Base-by-base conservation (phyloP, 768 basidiomycete genomes). In the Sporobolomyces phaffii region DNA sequence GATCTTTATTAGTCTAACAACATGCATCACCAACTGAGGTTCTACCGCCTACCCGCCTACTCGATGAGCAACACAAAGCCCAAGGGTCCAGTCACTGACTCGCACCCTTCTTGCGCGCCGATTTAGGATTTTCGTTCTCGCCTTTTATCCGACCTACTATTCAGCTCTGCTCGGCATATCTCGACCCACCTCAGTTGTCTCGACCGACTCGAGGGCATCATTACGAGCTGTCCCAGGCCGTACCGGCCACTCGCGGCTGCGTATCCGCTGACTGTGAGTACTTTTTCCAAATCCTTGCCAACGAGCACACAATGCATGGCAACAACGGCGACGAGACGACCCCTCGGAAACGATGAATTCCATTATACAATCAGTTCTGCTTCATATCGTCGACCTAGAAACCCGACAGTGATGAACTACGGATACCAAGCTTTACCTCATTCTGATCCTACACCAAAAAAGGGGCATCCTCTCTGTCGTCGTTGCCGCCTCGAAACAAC, bases 1-100 rank as follows among this genome's bases (percentile, higher is more conserved):
- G 60, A 62, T 51, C 60, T 22, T 5, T 24, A n/a, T 31, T 52
- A 51, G 41, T 60, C 47, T 36, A 40, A 20, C 15, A 38, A 60
- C 60, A 67, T 67, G 65, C 65, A 67, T 58, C 65, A 67, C 65
- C 65, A 67, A 22, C 60, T 62, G 65, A 67, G 36, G 24, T 31
- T 3, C 1, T 22, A 29, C 31, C 41, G 7, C 17, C 33, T n/a
- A 31, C 33, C 2, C n/a, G 14, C 33, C 22, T 14, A 18, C 29
- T 13, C n/a, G n/a, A n/a, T 2, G 18, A 15, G 22, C 6, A 9
- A 40, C 34, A 11, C 2, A 26, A 5, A 24, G 1, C 24, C 18
- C n/a, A n/a, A n/a, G n/a, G n/a, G n/a, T n/a, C n/a, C n/a, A n/a
- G n/a, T n/a, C n/a, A n/a, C n/a, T n/a, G n/a, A n/a, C n/a, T n/a